Conservation (phyloP, 805 yeast species). For the Phaffomyces thermotolerans region DNA sequence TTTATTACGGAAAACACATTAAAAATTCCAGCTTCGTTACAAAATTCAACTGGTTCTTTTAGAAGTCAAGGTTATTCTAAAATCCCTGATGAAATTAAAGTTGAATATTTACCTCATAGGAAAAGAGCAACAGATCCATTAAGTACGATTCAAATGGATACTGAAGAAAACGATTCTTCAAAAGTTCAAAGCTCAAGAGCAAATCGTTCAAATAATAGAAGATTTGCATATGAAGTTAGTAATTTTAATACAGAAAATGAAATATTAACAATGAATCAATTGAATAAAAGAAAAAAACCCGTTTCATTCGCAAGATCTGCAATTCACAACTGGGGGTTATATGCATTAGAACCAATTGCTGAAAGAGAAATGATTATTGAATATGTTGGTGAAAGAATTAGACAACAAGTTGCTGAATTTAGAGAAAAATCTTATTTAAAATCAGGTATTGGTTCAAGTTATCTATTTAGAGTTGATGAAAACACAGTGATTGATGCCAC, state of each 20-base stretch:
- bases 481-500: slow-evolving; percentile 96
- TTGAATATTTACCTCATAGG: slow-evolving; percentile 77
- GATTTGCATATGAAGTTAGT: slow-evolving; percentile 83
- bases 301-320: slow-evolving; percentile 97
- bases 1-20: slow-evolving; percentile 18
- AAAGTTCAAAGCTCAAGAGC: slow-evolving; percentile 68
- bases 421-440: slow-evolving; percentile 79
- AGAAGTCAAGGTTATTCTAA: slow-evolving; percentile 68
- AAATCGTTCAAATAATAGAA: slow-evolving; percentile 78
- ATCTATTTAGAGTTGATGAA: slow-evolving; percentile 87
- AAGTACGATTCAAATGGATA: slow-evolving; percentile 59
- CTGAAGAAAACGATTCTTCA: slow-evolving; percentile 40
- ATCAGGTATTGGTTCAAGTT: slow-evolving; percentile 93
- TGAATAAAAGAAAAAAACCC: slow-evolving; percentile 85
- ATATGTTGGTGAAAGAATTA: slow-evolving; percentile 89
- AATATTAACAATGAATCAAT: slow-evolving; percentile 72
- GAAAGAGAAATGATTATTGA: slow-evolving; percentile 97
- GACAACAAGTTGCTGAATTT: slow-evolving; percentile 91
- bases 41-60: slow-evolving; percentile 51
- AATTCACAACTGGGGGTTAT: slow-evolving; percentile 96
- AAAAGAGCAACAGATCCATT: slow-evolving; percentile 61
- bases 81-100: slow-evolving; percentile 65
- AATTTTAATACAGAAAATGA: slow-evolving; percentile 82
- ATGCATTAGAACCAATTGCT: slow-evolving; percentile 92
- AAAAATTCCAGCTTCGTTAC: slow-evolving; percentile 23